Base-by-base conservation (phyloP, 2,329 filamentous ascomycete genomes). In the Ophiocordyceps australis region DNA sequence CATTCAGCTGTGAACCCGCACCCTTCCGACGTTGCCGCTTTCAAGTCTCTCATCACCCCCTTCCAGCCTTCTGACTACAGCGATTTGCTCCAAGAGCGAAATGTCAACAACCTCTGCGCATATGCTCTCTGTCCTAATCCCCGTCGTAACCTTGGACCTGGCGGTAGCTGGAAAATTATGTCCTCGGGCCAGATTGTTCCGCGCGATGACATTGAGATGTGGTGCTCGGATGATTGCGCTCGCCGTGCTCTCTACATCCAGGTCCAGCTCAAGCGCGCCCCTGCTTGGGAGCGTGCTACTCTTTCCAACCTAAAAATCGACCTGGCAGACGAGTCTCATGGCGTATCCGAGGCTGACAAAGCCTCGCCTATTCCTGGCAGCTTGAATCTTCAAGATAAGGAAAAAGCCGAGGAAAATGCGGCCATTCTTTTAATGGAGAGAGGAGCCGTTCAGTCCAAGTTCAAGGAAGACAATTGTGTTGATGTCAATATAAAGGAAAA, bases 1-100 rank as follows among this genome's bases (percentile, higher is more conserved):
- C 33, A 50, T 32, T 47, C 46, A 10, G 45, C 76, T 7, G 51
- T 64, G 3, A 50, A 46, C 46, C 46, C 62, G 32, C 59, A 69
- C 6, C 41, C 62, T 1, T 46, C 62, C 17, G 82, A 93, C 44
- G 62, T 62, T 2, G 45, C 52, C 20, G 54, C 55, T 28, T 83
- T 95, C 52, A 72, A 74, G 38, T 43, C 57, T 4, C 63, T 69
- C 19, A 54, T 95, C 14, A 55, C 63, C 8, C 60, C 70, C 22
- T 95, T 94, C 51, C 80, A 86, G 45, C 81, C 85, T 1, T 63
- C 66, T 27, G 86, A 98, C 55, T 92, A 91, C 55, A 82, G 93
- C 43, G 77, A 80, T 35, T 58, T 95, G 25, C 73, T 94, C 32
- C 66, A 77, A 35, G 89, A 98, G 57, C 78, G 89, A 40, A 91